These are phyloP conservation scores for Heterobasidion parviporum DNA, from an alignment of 1,284 basidiomycete genomes.

Conservation along the genomic window DNA sequence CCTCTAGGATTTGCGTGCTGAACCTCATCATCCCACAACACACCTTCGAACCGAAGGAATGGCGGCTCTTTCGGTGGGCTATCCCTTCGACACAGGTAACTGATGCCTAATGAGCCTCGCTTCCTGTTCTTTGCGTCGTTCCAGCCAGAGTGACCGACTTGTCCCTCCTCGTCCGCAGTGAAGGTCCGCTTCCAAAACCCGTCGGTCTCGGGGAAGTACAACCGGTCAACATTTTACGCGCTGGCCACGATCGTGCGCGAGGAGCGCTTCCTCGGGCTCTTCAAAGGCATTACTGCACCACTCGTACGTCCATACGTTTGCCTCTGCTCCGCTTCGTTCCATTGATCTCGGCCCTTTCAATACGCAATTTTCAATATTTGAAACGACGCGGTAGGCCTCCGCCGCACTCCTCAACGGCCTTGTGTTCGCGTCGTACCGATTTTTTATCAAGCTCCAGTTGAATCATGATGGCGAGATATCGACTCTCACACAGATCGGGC, in stretches of 20 bases:
- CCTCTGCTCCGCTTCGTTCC: too few species aligned
- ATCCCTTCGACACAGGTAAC: constrained; percentile 69
- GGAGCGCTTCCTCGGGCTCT: constrained; percentile 59
- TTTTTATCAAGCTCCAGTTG: constrained; percentile 55
- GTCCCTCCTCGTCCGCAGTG: constrained; percentile 29
- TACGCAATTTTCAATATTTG: background rate
- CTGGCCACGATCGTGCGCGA: constrained; percentile 58
- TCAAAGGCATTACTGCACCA: constrained; percentile 66
- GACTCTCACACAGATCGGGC: constrained; percentile 57
- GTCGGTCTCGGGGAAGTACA: constrained; percentile 41
- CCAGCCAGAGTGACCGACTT: constrained; percentile 1
- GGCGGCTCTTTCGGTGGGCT: constrained; percentile 55
- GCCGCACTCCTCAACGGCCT: constrained; percentile 69
- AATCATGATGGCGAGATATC: constrained; percentile 36
- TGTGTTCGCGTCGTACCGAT: constrained; percentile 69
- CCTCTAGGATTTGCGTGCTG: background rate
- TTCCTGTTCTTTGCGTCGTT: background rate
- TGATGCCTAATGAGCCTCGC: background rate
- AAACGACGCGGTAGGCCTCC: constrained; percentile 38
- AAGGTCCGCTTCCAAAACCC: constrained; percentile 73
- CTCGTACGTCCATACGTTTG: constrained; percentile 35
- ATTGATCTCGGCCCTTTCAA: too few species aligned
- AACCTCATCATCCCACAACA: background rate
- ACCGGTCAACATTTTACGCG: constrained; percentile 48
- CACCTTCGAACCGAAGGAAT: constrained; percentile 35